Evolutionary conservation across 305 asterid species (phyloP).

Genomic region (Solanum hybrid): DNA sequence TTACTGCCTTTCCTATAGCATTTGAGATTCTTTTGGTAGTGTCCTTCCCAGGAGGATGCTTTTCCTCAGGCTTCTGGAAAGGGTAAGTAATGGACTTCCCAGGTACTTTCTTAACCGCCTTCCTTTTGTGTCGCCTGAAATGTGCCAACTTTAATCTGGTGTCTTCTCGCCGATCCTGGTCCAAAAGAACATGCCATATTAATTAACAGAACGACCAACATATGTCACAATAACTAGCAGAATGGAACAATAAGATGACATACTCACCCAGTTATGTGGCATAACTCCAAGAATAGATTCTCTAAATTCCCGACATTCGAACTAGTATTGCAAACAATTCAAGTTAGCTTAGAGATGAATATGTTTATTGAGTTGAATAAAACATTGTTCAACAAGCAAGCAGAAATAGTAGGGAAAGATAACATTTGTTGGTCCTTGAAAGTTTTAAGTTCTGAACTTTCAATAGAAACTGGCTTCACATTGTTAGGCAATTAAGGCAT

Average conservation of each 20-base stretch:
- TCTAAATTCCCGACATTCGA: slow-evolving; percentile 94
- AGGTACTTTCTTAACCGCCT: slow-evolving; percentile 60
- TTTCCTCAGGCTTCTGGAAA: slow-evolving; percentile 88
- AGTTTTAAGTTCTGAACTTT: not conserved
- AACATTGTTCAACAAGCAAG: not conserved
- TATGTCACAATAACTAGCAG: not conserved
- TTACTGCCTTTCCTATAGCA: slow-evolving; percentile 83
- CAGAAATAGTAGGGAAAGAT: not conserved
- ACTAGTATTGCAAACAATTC: slow-evolving; percentile 39
- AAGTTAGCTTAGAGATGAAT: slow-evolving; percentile 15
- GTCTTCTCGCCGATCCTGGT: slow-evolving; percentile 93
- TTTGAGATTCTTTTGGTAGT: slow-evolving; percentile 70
- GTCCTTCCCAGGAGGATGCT: slow-evolving; percentile 85
- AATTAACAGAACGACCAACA: not conserved
- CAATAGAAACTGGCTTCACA: not conserved
- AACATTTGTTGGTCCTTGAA: not conserved
- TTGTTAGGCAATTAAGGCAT: slow-evolving; percentile 7
- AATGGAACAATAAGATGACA: not conserved
- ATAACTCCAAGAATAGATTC: slow-evolving; percentile 93
- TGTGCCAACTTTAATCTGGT: slow-evolving; percentile 68
- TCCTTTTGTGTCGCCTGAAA: slow-evolving; percentile 91
- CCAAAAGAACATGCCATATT: slow-evolving; percentile 4
- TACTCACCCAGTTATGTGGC: slow-evolving; percentile 94
- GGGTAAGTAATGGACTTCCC: slow-evolving; percentile 59
- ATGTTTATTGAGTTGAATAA: not conserved